Percentiles rank a stretch among this genome's conserved stretches.
Evolutionary conservation across 2,329 filamentous ascomycete genomes (phyloP).

Genomic region (Rachicladosporium sp.): DNA sequence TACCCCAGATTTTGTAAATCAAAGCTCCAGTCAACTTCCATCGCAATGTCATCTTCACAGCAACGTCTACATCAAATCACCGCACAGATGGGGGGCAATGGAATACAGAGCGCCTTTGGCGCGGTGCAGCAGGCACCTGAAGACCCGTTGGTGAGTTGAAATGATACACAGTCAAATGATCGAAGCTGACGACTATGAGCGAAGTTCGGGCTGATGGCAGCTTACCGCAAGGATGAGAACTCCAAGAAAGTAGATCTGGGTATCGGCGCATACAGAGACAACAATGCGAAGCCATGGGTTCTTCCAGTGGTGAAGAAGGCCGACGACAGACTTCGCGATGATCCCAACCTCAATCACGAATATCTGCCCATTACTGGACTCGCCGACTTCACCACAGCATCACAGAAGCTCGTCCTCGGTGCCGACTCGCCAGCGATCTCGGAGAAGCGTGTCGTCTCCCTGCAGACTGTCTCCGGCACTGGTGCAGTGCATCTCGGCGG

Average conservation of each 20-base stretch:
- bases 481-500: conserved; percentile 88
- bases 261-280: conserved; percentile 86
- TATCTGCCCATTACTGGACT: conserved; percentile 94
- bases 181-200: too few relatives aligned
- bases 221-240: conserved; percentile 66
- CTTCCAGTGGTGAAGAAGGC: conserved; percentile 95
- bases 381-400: conserved; percentile 71
- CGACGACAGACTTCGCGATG: conserved; percentile 75
- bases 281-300: conserved; percentile 95
- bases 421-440: conserved; percentile 64
- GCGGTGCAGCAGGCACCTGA: conserved; percentile 81
- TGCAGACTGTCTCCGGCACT: conserved; percentile 96
- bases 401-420: conserved; percentile 81
- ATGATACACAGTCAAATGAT: too few relatives aligned
- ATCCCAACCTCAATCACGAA: conserved; percentile 91
- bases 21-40: not conserved
- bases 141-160: conserved; percentile 52
- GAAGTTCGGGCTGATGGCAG: conserved; percentile 72
- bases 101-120: conserved; percentile 55
- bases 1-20: not conserved
- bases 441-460: conserved; percentile 67
- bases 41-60: not conserved
- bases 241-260: conserved; percentile 85
- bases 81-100: conserved; percentile 56
- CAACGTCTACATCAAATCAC: conserved; percentile 45